Conservation (phyloP, 1,284 basidiomycete genomes). For the Pseudozyma sp. region DNA sequence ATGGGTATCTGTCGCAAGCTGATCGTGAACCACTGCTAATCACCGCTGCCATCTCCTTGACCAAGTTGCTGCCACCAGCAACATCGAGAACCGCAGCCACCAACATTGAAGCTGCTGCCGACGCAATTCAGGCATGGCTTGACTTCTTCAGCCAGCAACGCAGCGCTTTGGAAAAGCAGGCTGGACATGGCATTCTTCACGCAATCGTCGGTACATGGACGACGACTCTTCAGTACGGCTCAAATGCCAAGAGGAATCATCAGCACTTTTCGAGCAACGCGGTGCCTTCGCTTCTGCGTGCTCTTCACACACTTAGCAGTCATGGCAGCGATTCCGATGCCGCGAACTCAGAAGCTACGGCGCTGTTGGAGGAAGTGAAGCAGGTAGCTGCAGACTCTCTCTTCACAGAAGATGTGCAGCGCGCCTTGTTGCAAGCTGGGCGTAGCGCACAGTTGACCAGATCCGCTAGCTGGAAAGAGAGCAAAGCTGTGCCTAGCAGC, state of each 20-base stretch:
- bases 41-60: slow-evolving; percentile 9
- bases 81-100: slow-evolving; percentile 47
- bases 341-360: background rate
- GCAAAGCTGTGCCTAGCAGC: slow-evolving; percentile 2
- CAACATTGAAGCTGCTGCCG: slow-evolving; percentile 55
- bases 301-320: slow-evolving; percentile 11
- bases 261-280: slow-evolving; percentile 42
- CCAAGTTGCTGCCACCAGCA: slow-evolving; percentile 37
- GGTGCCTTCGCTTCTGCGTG: slow-evolving; percentile 24
- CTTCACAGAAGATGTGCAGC: slow-evolving; percentile 42
- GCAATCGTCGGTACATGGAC: slow-evolving; percentile 38
- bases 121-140: slow-evolving; percentile 48
- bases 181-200: slow-evolving; percentile 11
- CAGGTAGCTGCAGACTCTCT: slow-evolving; percentile 42
- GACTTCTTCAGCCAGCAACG: slow-evolving; percentile 23
- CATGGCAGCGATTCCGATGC: background rate
- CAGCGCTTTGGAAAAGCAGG: slow-evolving; percentile 5
- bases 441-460: slow-evolving; percentile 16
- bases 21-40: slow-evolving; percentile 7
- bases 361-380: slow-evolving; percentile 19
- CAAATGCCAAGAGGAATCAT: slow-evolving; percentile 54
- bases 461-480: slow-evolving; percentile 14
- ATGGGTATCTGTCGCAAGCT: background rate
- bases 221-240: slow-evolving; percentile 46
- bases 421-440: slow-evolving; percentile 30